Evolutionary conservation across 768 basidiomycete genomes (phyloP), one percentile per base, ranked within the genome.

Genomic region (Candolleomyces efflorescens): DNA sequence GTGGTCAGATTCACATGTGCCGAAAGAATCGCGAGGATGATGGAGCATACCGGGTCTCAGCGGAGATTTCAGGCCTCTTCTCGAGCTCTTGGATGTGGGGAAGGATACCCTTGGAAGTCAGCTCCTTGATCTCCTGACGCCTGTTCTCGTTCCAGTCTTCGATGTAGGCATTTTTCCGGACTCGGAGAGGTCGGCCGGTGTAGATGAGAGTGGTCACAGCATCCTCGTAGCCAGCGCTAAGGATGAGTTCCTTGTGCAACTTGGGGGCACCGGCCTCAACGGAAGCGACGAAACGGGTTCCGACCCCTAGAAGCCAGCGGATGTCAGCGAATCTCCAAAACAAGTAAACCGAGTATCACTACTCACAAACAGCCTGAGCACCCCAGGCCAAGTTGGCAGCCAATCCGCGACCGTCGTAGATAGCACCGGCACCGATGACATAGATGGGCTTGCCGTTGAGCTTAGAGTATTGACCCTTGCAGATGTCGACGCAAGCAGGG

Each of bases 311-410:
- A 68, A 64, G 13, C 37, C 36, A 39, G 32, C 32, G 43, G 53
- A 50, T 17, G 7, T 60, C 24, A 58, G 54, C 41, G 20, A 52
- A 17, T 17, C 51, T 32, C 32, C 6, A 27, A 9, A 4, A 47
- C 38, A 17, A 23, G 2, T 32, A 56, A 27, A 23, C 6, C 20
- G 27, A 44, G 41, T 38, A 53, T 11, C n/a, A 67, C 61, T 37
- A 83, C 87, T 81, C 77, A 90, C 71, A 94, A 54, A 94, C 92
- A 37, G 80, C 94, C 63, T 92, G 82, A 38, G 94, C 94, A 60
- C 94, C 94, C 84, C 89, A 95, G 64, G 86, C 78, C 55, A 98
- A 71, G 65, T 94, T 92, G 15, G 94, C 90, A 3, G 92, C 94
- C 9, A 96, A 78, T 58, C 89, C 82, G 51, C 94, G 82, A 4